These are phyloP conservation scores for Artemisia princeps DNA, from an alignment of 140 eudicot genomes.

Conservation along the genomic window DNA sequence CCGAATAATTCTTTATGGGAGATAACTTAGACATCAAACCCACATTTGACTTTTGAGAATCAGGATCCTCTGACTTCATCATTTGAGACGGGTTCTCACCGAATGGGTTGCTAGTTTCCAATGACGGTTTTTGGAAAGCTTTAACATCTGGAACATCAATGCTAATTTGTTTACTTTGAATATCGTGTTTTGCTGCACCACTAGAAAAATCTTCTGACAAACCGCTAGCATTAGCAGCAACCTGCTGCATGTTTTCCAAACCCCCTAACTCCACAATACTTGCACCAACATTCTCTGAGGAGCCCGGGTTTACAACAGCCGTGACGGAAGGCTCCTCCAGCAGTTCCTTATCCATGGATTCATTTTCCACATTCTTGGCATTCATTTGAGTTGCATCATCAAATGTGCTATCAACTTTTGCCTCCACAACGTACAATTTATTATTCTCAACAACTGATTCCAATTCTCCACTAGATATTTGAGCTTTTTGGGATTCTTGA, in stretches of 20 bases:
- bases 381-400: slow-evolving; percentile 27
- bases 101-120: slow-evolving; percentile 13
- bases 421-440: slow-evolving; percentile 14
- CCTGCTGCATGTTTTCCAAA: slow-evolving; percentile 15
- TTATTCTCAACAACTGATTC: slow-evolving; percentile 21
- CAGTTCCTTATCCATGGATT: slow-evolving; percentile 24
- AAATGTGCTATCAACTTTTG: slow-evolving; percentile 16
- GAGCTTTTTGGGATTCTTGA: slow-evolving; percentile 20
- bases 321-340: slow-evolving; percentile 30
- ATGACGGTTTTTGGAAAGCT: slow-evolving; percentile 17
- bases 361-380: slow-evolving; percentile 22
- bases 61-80: not conserved
- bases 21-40: slow-evolving; percentile 17
- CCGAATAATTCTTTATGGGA: not conserved
- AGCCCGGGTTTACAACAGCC: slow-evolving; percentile 18
- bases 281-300: slow-evolving; percentile 21
- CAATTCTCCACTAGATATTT: slow-evolving; percentile 21
- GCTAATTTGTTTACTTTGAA: not conserved
- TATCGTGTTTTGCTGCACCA: too few relatives aligned
- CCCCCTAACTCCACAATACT: slow-evolving; percentile 13
- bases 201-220: slow-evolving; percentile 11
- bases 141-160: slow-evolving; percentile 27
- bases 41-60: too few relatives aligned
- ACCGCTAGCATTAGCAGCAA: slow-evolving; percentile 22
- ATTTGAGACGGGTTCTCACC: slow-evolving; percentile 16